A percentile compares a stretch with the other conserved stretches of the same genome.
Evolutionary conservation across 306 rosid species (phyloP).

Genomic region (Aeschynomene evenia): DNA sequence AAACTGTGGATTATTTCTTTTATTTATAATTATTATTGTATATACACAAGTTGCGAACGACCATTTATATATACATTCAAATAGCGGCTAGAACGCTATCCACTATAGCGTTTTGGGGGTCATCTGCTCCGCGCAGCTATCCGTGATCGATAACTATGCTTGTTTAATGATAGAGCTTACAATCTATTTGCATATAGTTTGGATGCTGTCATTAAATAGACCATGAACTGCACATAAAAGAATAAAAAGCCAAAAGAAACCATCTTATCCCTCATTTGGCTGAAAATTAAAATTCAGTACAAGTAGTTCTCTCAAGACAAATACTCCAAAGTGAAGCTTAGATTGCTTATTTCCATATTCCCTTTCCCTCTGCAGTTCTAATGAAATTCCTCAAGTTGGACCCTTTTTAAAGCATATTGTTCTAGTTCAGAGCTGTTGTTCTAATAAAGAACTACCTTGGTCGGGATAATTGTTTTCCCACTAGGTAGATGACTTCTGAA

Average conservation of each 20-base stretch:
- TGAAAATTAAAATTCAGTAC: neutral
- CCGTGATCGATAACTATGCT: too few species aligned
- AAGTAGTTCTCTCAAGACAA: neutral
- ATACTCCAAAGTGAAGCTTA: neutral
- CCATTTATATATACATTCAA: too few species aligned
- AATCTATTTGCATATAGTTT: neutral
- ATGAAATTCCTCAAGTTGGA: neutral
- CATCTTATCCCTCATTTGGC: neutral
- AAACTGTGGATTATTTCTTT: too few species aligned
- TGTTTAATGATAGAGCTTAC: neutral
- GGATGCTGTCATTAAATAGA: neutral
- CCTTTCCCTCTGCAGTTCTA: neutral
- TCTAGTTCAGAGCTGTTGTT: neutral
- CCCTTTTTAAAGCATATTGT: too few species aligned
- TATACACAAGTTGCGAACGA: too few species aligned
- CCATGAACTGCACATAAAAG: neutral
- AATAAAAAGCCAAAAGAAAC: neutral
- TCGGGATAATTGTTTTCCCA: slow-evolving; percentile 12
- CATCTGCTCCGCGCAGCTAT: too few species aligned
- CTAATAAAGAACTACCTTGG: slow-evolving; percentile 22
- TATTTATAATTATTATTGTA: too few species aligned
- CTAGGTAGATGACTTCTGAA: neutral
- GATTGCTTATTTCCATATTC: neutral
- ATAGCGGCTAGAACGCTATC: too few species aligned
- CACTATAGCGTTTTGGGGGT: too few species aligned